Evolutionary conservation across 495 filamentous ascomycete genomes (phyloP).

Genomic region (Xylaria acuta): DNA sequence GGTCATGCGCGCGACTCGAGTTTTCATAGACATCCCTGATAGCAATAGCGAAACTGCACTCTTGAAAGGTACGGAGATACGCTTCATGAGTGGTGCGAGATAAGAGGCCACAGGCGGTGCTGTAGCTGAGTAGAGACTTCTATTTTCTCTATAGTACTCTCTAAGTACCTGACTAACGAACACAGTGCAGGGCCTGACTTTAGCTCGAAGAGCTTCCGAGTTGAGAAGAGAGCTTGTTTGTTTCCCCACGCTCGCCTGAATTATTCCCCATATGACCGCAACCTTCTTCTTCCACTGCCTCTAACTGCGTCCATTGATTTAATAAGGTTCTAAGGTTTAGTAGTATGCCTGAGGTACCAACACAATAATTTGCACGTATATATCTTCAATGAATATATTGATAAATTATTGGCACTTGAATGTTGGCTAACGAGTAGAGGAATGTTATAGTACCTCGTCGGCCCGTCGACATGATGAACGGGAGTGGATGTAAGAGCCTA

Average conservation of each 20-base stretch:
- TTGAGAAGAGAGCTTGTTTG: not conserved
- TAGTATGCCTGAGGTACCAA: not conserved
- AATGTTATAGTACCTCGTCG: not conserved
- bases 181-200: not conserved
- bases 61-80: not conserved
- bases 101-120: not conserved
- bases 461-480: not conserved
- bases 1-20: conserved; percentile 34
- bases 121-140: not conserved
- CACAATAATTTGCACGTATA: not conserved
- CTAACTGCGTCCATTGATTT: not conserved
- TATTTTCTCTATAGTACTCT: not conserved
- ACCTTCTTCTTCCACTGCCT: not conserved
- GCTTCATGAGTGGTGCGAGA: not conserved
- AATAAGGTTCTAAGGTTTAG: not conserved
- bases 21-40: not conserved
- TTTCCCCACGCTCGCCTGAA: not conserved
- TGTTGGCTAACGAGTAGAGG: not conserved
- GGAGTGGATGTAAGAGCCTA: not conserved
- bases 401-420: not conserved
- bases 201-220: not conserved
- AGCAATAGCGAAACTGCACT: not conserved
- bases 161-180: not conserved
- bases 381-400: not conserved
- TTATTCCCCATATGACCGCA: conserved; percentile 6